Evolutionary conservation across 1,284 basidiomycete genomes (phyloP).

Genomic region (Ustilago trichophora): DNA sequence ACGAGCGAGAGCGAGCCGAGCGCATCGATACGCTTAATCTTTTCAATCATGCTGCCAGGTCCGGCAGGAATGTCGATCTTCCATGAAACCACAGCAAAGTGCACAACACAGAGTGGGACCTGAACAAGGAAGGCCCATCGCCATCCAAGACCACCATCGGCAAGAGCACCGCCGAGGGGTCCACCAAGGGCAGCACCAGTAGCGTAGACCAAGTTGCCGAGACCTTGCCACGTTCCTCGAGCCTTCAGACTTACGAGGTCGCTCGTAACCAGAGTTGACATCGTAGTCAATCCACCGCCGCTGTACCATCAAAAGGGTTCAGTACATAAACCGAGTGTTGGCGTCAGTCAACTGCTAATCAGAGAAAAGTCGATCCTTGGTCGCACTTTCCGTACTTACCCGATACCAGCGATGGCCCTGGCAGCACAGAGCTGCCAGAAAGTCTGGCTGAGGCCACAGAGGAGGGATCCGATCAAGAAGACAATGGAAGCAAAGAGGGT

Average conservation of each 20-base stretch:
- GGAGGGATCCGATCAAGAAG: slow-evolving; percentile 60
- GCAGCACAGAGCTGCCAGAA: slow-evolving; percentile 64
- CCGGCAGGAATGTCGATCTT: slow-evolving; percentile 68
- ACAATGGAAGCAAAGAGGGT: slow-evolving; percentile 62
- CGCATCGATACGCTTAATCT: slow-evolving; percentile 68
- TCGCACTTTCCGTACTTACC: too few species aligned
- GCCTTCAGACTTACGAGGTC: slow-evolving; percentile 68
- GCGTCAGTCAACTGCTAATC: too few species aligned
- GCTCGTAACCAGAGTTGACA: slow-evolving; percentile 68
- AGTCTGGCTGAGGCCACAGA: slow-evolving; percentile 62
- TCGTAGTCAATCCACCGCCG: slow-evolving; percentile 68
- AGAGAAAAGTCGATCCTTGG: too few species aligned
- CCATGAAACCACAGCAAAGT: slow-evolving; percentile 66
- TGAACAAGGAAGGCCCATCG: slow-evolving; percentile 65
- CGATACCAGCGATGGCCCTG: slow-evolving; percentile 68
- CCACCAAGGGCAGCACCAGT: slow-evolving; percentile 66
- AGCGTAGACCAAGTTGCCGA: slow-evolving; percentile 65
- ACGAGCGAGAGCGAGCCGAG: slow-evolving; percentile 67
- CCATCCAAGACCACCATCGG: slow-evolving; percentile 60
- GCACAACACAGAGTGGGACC: slow-evolving; percentile 66
- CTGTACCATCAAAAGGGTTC: slow-evolving; percentile 23
- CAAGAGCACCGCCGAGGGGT: slow-evolving; percentile 58
- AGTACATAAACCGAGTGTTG: too few species aligned
- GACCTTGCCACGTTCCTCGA: slow-evolving; percentile 68
- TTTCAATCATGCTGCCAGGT: slow-evolving; percentile 65